Conservation (phyloP, 371 early-diverging fungal genomes). For the Lichtheimia ornata region DNA sequence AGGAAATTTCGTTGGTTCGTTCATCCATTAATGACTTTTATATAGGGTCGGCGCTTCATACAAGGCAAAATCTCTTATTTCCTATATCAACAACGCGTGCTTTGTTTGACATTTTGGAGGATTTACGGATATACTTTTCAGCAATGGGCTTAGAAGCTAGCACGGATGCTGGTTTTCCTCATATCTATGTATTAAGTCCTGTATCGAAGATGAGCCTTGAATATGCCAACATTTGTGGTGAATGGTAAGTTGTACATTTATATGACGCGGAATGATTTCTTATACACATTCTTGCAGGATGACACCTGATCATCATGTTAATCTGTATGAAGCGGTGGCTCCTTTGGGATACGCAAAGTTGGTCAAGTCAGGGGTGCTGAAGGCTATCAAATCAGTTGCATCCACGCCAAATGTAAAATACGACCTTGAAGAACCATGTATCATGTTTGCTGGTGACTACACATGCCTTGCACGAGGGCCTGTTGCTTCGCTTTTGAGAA, state of each 20-base stretch:
- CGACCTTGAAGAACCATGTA: constrained; percentile 54
- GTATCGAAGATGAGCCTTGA: constrained; percentile 77
- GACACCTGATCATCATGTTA: constrained; percentile 58
- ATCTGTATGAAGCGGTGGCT: constrained; percentile 56
- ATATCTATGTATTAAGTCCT: constrained; percentile 75
- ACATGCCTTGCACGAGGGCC: constrained; percentile 27
- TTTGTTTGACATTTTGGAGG: constrained; percentile 76
- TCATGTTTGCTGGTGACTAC: constrained; percentile 67
- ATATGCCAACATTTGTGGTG: constrained; percentile 84
- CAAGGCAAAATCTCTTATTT: constrained; percentile 71
- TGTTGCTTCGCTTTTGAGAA: constrained; percentile 31
- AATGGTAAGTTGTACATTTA: constrained; percentile 66
- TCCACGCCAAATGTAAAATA: constrained; percentile 40
- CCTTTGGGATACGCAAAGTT: constrained; percentile 61
- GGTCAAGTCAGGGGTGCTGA: constrained; percentile 40
- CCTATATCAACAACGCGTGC: constrained; percentile 69
- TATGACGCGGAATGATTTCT: constrained; percentile 33
- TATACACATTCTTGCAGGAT: constrained; percentile 52
- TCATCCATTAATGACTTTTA: constrained; percentile 1
- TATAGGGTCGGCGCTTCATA: constrained; percentile 57
- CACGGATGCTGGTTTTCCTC: constrained; percentile 40
- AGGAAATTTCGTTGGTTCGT: neutral
- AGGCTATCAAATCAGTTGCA: constrained; percentile 33
- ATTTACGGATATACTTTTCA: constrained; percentile 54
- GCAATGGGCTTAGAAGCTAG: constrained; percentile 53